Percentiles rank a stretch among this genome's conserved stretches.
phyloP scores from a whole-genome alignment of 768 basidiomycete species.

The Rhizopogon roseolus region DNA sequence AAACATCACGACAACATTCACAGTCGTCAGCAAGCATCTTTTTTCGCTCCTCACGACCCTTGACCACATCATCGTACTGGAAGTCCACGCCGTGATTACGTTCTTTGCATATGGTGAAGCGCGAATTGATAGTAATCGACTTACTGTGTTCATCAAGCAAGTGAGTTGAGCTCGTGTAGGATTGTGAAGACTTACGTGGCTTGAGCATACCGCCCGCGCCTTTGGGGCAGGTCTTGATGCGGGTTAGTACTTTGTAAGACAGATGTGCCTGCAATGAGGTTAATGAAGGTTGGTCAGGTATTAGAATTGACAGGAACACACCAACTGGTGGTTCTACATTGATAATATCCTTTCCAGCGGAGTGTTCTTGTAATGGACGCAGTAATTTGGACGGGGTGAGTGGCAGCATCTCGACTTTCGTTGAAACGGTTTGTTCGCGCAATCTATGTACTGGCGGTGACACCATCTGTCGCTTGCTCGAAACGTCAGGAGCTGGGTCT shows the following conservation, averaged over 20 bases:
- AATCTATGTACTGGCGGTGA: not conserved
- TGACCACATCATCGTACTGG: constrained; percentile 75
- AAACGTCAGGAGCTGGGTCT: not conserved
- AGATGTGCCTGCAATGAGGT: not conserved
- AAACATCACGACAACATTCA: constrained; percentile 74
- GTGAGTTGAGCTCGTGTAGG: not conserved
- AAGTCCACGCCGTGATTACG: constrained; percentile 62
- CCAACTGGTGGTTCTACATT: not conserved
- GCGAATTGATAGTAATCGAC: constrained; percentile 51
- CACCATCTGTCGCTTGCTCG: not conserved
- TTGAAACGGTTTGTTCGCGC: not conserved
- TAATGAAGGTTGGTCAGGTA: not conserved
- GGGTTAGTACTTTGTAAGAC: not conserved
- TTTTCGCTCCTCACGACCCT: constrained; percentile 57
- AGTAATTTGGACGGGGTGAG: not conserved
- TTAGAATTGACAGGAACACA: not conserved
- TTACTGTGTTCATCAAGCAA: constrained; percentile 3
- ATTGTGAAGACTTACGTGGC: constrained; percentile 23
- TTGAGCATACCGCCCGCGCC: constrained; percentile 55
- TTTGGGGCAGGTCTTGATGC: constrained; percentile 34
- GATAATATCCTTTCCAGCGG: not conserved
- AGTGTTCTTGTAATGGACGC: not conserved
- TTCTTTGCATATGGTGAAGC: constrained; percentile 61
- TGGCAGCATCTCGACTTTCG: not conserved
- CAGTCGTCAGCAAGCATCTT: constrained; percentile 75